A percentile compares a stretch with the other conserved stretches of the same genome.
Evolutionary conservation across 2,329 filamentous ascomycete species (phyloP).

Genomic region (Aspergillus sp.): DNA sequence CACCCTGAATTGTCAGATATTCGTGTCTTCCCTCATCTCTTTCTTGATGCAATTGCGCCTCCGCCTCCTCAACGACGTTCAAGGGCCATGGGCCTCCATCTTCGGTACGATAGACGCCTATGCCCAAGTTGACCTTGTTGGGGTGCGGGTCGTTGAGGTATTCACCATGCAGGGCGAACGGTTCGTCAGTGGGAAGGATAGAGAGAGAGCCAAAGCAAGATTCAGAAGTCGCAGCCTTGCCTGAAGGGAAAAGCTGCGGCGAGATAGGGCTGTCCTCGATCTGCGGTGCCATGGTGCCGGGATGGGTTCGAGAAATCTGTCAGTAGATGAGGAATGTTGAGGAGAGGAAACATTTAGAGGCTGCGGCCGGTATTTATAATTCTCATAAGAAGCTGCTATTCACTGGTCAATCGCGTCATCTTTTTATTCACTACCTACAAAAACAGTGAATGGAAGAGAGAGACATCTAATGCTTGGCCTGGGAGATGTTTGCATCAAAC

Average conservation of each 20-base stretch:
- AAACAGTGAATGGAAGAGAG: neutral
- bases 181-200: slow-evolving; percentile 14
- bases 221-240: neutral
- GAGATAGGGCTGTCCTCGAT: neutral
- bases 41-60: slow-evolving; percentile 45
- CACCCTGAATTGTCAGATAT: slow-evolving; percentile 70
- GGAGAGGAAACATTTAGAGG: neutral
- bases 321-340: neutral
- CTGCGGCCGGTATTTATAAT: neutral
- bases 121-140: slow-evolving; percentile 84
- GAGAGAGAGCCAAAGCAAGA: slow-evolving; percentile 15
- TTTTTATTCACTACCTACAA: neutral
- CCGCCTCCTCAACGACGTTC: slow-evolving; percentile 32
- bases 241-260: neutral
- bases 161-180: slow-evolving; percentile 19
- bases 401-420: neutral
- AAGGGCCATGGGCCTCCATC: slow-evolving; percentile 86
- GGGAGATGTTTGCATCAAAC: neutral
- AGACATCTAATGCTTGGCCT: neutral
- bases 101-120: slow-evolving; percentile 88
- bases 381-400: neutral
- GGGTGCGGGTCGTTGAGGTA: slow-evolving; percentile 64
- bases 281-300: slow-evolving; percentile 1
- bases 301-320: neutral
- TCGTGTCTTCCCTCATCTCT: slow-evolving; percentile 43